A percentile compares a stretch with the other conserved stretches of the same genome.
These are phyloP conservation scores for Exophiala sp. DNA, from an alignment of 2,329 filamentous ascomycete species.

Conservation along the genomic window DNA sequence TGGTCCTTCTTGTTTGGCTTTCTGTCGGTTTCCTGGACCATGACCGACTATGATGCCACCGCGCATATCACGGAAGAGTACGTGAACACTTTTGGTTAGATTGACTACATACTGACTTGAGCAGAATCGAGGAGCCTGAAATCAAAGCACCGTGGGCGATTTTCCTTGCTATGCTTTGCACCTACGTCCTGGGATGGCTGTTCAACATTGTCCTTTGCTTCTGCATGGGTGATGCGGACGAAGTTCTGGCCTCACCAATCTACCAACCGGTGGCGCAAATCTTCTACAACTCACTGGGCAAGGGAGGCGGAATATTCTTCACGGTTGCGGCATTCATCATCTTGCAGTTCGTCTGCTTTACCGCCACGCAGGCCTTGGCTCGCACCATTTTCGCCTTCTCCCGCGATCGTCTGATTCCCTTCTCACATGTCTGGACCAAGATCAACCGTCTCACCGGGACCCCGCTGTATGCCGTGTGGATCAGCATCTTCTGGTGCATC, in stretches of 20 bases:
- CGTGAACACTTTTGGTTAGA: neutral
- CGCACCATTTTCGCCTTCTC: conserved; percentile 53
- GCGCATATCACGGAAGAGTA: conserved; percentile 49
- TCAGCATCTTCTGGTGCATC: conserved; percentile 50
- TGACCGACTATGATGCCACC: conserved; percentile 51
- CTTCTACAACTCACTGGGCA: conserved; percentile 54
- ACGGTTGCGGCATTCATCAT: conserved; percentile 53
- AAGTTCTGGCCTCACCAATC: conserved; percentile 44
- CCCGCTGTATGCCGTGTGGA: conserved; percentile 52
- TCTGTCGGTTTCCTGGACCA: conserved; percentile 55
- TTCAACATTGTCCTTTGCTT: conserved; percentile 56
- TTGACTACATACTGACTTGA: conserved; percentile 30
- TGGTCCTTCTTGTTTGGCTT: conserved; percentile 58
- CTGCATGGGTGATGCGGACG: conserved; percentile 48
- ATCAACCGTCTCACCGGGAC: conserved; percentile 47
- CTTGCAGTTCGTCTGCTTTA: conserved; percentile 55
- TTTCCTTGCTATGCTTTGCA: conserved; percentile 51
- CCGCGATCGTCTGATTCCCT: conserved; percentile 48
- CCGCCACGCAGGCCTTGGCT: conserved; percentile 50
- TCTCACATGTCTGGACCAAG: conserved; percentile 46
- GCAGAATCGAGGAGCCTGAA: conserved; percentile 44
- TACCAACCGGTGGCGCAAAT: conserved; percentile 53
- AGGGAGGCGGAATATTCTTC: conserved; percentile 49
- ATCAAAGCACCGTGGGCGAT: conserved; percentile 53
- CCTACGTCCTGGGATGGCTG: conserved; percentile 50